These are phyloP conservation scores for Penicillium paneum DNA, from an alignment of 2,329 filamentous ascomycete genomes.

Conservation along the genomic window DNA sequence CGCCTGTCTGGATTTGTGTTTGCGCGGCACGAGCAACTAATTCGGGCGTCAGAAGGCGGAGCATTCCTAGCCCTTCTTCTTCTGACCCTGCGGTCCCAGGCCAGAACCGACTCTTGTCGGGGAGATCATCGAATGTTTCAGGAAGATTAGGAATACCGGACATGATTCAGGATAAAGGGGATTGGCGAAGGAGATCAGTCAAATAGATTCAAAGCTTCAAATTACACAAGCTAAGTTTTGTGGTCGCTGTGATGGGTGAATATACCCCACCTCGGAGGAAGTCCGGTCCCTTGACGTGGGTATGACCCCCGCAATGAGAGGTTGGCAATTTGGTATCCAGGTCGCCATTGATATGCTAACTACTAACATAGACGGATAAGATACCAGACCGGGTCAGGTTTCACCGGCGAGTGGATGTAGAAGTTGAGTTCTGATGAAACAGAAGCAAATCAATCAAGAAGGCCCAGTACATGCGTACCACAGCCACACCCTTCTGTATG, in stretches of 20 bases:
- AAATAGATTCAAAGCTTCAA: neutral
- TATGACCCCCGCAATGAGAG: slow-evolving; percentile 17
- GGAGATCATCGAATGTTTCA: slow-evolving; percentile 42
- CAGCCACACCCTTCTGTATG: no score
- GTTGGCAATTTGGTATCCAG: neutral
- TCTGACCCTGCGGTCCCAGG: slow-evolving; percentile 43
- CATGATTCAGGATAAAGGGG: slow-evolving; percentile 16
- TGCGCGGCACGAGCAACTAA: slow-evolving; percentile 51
- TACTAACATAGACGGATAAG: neutral
- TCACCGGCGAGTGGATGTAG: neutral
- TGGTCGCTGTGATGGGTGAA: neutral
- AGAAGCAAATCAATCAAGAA: neutral
- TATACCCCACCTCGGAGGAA: slow-evolving; percentile 18
- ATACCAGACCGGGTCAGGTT: neutral
- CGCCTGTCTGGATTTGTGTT: slow-evolving; percentile 53
- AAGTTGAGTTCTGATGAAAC: neutral
- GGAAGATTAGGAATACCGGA: slow-evolving; percentile 24
- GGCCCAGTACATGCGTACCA: no score
- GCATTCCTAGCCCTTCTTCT: slow-evolving; percentile 56
- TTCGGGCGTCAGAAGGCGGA: slow-evolving; percentile 52
- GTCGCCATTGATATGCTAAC: no score
- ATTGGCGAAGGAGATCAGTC: neutral
- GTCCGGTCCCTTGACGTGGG: slow-evolving; percentile 14
- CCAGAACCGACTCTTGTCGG: slow-evolving; percentile 52
- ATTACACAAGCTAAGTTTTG: neutral